Base-by-base conservation (phyloP, 805 yeast species). In the Metschnikowia hibisci region DNA sequence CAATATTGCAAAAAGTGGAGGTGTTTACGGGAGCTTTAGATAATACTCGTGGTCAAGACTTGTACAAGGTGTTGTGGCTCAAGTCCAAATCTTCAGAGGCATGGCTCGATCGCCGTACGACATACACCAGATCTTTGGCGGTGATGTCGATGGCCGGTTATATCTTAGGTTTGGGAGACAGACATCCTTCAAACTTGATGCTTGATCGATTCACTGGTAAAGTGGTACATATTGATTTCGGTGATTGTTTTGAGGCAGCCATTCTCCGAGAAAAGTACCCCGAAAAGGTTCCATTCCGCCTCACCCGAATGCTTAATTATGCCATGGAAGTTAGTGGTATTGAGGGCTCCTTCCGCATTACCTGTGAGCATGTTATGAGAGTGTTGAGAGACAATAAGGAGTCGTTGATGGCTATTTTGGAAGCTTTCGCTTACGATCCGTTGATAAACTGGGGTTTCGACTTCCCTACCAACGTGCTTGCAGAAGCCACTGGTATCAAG, bases 291-390 rank as follows among this genome's bases (percentile, higher is more conserved):
- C 99, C 99, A 6, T 93, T 93, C 71, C 77, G 99, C 62, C 74
- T 93, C 45, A 93, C 99, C 0, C 74, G 99, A 63, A 93, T 93
- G 99, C 73, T 95, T 51, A 89, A 95, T 16, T 89, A 89, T 62
- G 99, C 98, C 0, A 91, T 93, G 97, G 99, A 95, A 62, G 98
- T 93, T 2, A 86, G 96, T 65, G 99, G 99, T 6, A 89, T 93
- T 49, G 98, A 93, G 64, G 99, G 99, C 3, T 87, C 96, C 28
- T 93, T 87, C 76, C 77, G 98, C 55, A 90, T 93, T 31, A 90
- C 98, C 0, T 87, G 97, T 64, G 98, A 93, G 59, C 90, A 91
- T 63, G 99, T 93, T 3, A 91, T 95, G 97, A 76, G 95, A 48
- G 95, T 95, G 2, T 69, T 93, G 41, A 75, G 99, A 51, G 95